Conservation (phyloP, 2,329 filamentous ascomycete genomes). For the Aureobasidium sp. region DNA sequence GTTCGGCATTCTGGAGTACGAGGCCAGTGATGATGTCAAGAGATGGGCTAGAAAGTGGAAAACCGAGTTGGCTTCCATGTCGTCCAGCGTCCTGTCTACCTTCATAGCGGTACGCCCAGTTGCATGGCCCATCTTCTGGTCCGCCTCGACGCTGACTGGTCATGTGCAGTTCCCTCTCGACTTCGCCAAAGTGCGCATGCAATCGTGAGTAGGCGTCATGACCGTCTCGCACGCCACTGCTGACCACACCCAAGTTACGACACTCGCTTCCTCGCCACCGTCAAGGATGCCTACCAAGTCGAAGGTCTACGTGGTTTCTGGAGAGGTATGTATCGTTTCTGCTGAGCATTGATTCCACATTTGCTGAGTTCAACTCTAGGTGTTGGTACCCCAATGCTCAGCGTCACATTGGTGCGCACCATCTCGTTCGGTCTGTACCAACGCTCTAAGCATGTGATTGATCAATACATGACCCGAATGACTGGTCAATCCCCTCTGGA, state of each 20-base stretch:
- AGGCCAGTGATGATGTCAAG: conserved; percentile 34
- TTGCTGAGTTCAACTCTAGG: conserved; percentile 37
- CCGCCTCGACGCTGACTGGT: not conserved
- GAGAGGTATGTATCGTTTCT: conserved; percentile 38
- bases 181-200: conserved; percentile 83
- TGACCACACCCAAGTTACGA: conserved; percentile 46
- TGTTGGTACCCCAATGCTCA: conserved; percentile 70
- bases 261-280: conserved; percentile 47
- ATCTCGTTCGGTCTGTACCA: conserved; percentile 74
- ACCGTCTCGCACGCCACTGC: not conserved
- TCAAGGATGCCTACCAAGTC: conserved; percentile 61
- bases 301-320: conserved; percentile 44
- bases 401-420: conserved; percentile 67
- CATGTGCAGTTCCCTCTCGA: conserved; percentile 62
- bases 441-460: conserved; percentile 64
- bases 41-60: conserved; percentile 65
- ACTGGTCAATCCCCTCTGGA: conserved; percentile 63
- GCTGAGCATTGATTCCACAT: not conserved
- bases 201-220: conserved; percentile 43
- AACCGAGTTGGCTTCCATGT: conserved; percentile 69
- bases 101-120: conserved; percentile 50
- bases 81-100: conserved; percentile 69
- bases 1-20: not conserved
- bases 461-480: conserved; percentile 55
- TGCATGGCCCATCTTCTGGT: not conserved